phyloP scores from a whole-genome alignment of 1,284 basidiomycete species.

The Farysia itapuensis region DNA sequence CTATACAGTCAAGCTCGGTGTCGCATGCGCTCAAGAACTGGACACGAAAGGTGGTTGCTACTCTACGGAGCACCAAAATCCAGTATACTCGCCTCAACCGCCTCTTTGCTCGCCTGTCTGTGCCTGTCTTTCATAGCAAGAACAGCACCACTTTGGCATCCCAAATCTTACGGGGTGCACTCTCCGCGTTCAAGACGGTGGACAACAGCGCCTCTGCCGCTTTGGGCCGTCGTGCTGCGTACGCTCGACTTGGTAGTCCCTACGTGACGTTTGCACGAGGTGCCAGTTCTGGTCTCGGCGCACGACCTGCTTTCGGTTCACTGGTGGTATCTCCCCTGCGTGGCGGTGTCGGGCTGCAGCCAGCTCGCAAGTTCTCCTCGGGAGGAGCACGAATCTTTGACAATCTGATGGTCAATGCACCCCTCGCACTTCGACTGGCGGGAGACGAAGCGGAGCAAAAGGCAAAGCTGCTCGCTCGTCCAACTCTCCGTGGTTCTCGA shows the following conservation, averaged over 20 bases:
- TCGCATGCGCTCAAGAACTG: no score
- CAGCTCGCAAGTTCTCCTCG: slow-evolving; percentile 17
- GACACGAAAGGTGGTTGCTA: no score
- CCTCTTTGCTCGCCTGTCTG: no score
- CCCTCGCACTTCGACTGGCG: slow-evolving; percentile 22
- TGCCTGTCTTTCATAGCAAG: no score
- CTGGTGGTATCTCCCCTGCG: slow-evolving; percentile 10
- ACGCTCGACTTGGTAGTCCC: slow-evolving; percentile 2
- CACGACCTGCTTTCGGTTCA: slow-evolving; percentile 6
- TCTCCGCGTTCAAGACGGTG: background rate
- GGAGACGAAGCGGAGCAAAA: slow-evolving; percentile 27
- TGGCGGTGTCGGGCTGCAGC: slow-evolving; percentile 20
- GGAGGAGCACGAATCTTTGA: slow-evolving; percentile 29
- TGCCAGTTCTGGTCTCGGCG: slow-evolving; percentile 6
- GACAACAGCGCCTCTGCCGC: background rate
- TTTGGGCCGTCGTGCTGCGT: slow-evolving; percentile 1
- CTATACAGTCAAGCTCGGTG: no score
- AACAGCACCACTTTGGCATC: no score
- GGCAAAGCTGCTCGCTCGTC: slow-evolving; percentile 3
- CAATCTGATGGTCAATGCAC: slow-evolving; percentile 31
- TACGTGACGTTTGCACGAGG: slow-evolving; percentile 13
- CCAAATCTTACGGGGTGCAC: no score
- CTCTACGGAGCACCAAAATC: no score
- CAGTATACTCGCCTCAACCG: no score
- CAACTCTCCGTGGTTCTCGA: background rate